phyloP scores from a whole-genome alignment of 257 asterid genomes.

The Rhazya stricta region DNA sequence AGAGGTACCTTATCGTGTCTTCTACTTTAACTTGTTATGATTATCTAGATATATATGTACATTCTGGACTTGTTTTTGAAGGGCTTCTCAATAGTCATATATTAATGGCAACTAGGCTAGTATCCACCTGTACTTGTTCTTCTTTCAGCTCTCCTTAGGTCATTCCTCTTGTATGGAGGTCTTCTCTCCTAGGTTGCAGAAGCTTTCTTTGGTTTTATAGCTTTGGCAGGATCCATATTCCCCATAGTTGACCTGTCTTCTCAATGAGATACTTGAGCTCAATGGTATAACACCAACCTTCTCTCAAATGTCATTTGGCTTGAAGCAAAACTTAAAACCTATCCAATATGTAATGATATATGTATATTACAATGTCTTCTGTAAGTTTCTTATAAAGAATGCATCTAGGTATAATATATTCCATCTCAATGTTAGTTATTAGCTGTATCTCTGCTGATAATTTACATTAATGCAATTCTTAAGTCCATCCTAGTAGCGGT shows the following conservation, averaged over 20 bases:
- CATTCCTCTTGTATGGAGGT: not conserved
- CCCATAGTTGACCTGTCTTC: not conserved
- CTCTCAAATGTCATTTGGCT: not conserved
- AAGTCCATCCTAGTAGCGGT: not conserved
- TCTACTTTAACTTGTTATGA: slow-evolving; percentile 5
- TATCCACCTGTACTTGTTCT: not conserved
- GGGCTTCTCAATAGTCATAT: not conserved
- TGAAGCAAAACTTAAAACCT: not conserved
- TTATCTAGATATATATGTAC: not conserved
- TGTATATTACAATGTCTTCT: not conserved
- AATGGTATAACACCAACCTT: not conserved
- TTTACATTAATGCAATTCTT: too few relatives aligned
- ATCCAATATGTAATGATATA: not conserved
- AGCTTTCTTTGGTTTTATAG: not conserved
- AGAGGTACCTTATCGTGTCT: slow-evolving; percentile 47
- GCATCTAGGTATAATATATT: not conserved
- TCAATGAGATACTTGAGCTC: not conserved
- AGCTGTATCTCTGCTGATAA: not conserved
- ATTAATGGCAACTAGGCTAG: not conserved
- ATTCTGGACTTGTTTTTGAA: not conserved
- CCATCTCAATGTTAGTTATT: not conserved
- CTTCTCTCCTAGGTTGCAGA: not conserved
- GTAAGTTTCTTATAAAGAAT: not conserved
- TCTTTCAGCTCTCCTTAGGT: not conserved
- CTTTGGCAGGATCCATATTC: not conserved